Evolutionary conservation across 2,329 filamentous ascomycete species (phyloP), one percentile per base, ranked within the genome.

Genomic region (Hirsutella thompsonii): DNA sequence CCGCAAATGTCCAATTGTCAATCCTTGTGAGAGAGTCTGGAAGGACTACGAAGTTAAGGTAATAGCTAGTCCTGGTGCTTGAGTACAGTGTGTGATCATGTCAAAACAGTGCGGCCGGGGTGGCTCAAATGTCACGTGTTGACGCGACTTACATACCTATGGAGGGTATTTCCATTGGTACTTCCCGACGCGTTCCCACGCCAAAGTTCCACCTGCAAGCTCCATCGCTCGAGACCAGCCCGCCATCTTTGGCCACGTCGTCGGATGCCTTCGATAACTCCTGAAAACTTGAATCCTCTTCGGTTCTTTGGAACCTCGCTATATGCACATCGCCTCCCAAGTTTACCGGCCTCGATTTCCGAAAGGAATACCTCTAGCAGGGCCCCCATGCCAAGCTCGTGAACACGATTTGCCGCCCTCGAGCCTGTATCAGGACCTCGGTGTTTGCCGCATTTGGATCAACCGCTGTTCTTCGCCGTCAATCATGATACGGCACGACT

Each of bases 281-380:
- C 19, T 38, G 42, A 50, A 49, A 50, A 52, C 43, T 40, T 49
- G 51, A 59, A 59, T 69, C 70, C 70, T 71, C 74, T 67, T 62
- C 49, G 50, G 47, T 45, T 26, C 23, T 26, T 11, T 26, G 23
- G 23, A 6, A 26, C 6, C 6, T 26, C 23, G 11, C 11, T 11
- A 26, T 26, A 6, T 47, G 82, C 84, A 83, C 72, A 66, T 68
- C 77, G 78, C 83, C 80, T 80, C 78, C 81, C 74, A n/a, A 87
- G 85, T 87, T 75, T 74, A 80, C 80, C 83, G 77, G 73, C 68
- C 69, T 69, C 68, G 67, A 81, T 79, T 80, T 81, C 75, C 74
- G 69, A 57, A 70, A 76, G 72, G 74, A 76, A 79, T 77, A 70
- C 75, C 67, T 68, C 60, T 59, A 52, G 55, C 54, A 60, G 66